Percentiles rank a stretch among this genome's conserved stretches.
Conservation (phyloP, 2,329 filamentous ascomycete genomes). For the Ascochyta pisi region DNA sequence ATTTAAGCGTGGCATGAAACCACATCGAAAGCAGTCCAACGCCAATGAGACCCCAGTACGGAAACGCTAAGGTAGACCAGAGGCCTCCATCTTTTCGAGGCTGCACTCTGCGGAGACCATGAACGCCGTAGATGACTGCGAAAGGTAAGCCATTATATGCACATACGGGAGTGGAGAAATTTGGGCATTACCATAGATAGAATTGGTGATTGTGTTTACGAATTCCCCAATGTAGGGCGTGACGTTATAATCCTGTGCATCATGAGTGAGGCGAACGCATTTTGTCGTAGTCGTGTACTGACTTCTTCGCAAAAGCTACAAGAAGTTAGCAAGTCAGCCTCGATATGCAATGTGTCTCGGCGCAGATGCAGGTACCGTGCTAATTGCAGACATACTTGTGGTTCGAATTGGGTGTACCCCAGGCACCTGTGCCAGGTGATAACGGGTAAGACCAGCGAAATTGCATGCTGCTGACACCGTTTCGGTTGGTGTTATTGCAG, state of each 20-base stretch:
- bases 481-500: background rate
- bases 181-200: constrained; percentile 54
- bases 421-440: constrained; percentile 29
- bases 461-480: constrained; percentile 24
- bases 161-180: background rate
- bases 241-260: constrained; percentile 60
- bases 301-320: constrained; percentile 48
- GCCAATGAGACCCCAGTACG: constrained; percentile 53
- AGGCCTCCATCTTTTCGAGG: constrained; percentile 37
- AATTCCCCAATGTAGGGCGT: constrained; percentile 62
- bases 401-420: constrained; percentile 41
- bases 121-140: constrained; percentile 46
- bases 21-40: constrained; percentile 53
- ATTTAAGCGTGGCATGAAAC: constrained; percentile 55
- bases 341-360: background rate
- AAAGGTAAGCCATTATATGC: background rate
- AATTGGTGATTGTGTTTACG: constrained; percentile 61
- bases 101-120: constrained; percentile 40
- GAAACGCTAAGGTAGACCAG: constrained; percentile 43
- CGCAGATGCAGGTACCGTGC: constrained; percentile 14
- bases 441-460: constrained; percentile 36
- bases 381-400: constrained; percentile 38
- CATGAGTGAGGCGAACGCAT: background rate
- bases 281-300: background rate
- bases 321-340: constrained; percentile 20